Percentiles rank a stretch among this genome's conserved stretches.
Evolutionary conservation across 2,329 filamentous ascomycete genomes (phyloP).

Genomic region (Aspergillus oerlinghausenensis): DNA sequence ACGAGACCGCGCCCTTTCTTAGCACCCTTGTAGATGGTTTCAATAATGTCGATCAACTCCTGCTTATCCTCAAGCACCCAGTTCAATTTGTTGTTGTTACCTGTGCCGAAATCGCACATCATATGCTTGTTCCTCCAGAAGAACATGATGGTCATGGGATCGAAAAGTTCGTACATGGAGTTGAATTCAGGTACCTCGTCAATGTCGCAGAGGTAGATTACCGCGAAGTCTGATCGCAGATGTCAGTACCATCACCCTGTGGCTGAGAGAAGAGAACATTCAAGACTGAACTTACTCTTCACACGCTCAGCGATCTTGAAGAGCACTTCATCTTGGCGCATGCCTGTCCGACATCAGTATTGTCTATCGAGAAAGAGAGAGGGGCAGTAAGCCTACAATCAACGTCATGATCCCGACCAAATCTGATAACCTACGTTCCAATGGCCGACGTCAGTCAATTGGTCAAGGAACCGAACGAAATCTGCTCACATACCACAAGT

Average conservation of each 20-base stretch:
- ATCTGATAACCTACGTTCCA: conserved; percentile 68
- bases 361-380: background rate
- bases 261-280: background rate
- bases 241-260: background rate
- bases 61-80: conserved; percentile 97
- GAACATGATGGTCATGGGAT: conserved; percentile 81
- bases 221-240: conserved; percentile 34
- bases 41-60: conserved; percentile 96
- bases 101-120: conserved; percentile 86
- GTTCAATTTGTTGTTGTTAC: conserved; percentile 98
- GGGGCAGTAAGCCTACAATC: conserved; percentile 49
- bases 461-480: background rate
- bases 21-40: conserved; percentile 96
- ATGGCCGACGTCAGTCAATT: background rate
- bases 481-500: conserved; percentile 43
- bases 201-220: conserved; percentile 88
- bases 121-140: conserved; percentile 84
- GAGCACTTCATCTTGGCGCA: conserved; percentile 86
- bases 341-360: conserved; percentile 40
- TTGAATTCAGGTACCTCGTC: conserved; percentile 91
- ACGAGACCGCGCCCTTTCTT: conserved; percentile 97
- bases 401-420: conserved; percentile 79
- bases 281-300: conserved; percentile 52
- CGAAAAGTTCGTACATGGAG: conserved; percentile 86
- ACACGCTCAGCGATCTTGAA: conserved; percentile 91